Conservation (phyloP, 805 yeast species). For the Candida namnaoensis region DNA sequence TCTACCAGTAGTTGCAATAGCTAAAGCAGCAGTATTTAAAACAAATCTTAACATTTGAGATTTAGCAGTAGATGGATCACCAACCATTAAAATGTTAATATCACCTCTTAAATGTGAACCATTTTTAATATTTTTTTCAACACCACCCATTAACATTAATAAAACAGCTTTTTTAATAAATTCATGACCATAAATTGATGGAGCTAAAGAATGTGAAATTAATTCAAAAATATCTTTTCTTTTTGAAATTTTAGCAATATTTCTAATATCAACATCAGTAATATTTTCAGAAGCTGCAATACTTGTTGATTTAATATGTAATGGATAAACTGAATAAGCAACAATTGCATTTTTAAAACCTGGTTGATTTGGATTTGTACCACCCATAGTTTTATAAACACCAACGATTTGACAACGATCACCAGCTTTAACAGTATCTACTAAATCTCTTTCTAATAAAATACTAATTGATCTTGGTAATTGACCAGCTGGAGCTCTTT, state of each 20-base stretch:
- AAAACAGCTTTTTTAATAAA: constrained; percentile 86
- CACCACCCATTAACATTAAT: constrained; percentile 87
- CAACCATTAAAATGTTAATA: constrained; percentile 91
- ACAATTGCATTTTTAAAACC: constrained; percentile 77
- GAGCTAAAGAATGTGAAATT: constrained; percentile 83
- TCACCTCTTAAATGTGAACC: constrained; percentile 98
- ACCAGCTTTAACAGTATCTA: constrained; percentile 89
- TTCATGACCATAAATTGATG: constrained; percentile 91
- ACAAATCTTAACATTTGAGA: constrained; percentile 94
- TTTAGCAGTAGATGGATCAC: constrained; percentile 98
- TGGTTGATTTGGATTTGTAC: constrained; percentile 43
- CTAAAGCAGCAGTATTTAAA: constrained; percentile 87
- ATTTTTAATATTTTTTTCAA: constrained; percentile 85
- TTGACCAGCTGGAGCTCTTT: constrained; percentile 96
- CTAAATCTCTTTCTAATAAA: constrained; percentile 90
- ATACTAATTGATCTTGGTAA: constrained; percentile 90
- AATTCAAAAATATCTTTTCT: constrained; percentile 67
- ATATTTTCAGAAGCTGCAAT: constrained; percentile 63
- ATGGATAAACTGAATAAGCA: constrained; percentile 83
- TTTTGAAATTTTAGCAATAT: constrained; percentile 72
- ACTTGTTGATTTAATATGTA: constrained; percentile 83
- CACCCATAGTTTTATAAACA: constrained; percentile 86
- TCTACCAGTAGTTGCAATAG: constrained; percentile 97
- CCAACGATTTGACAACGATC: constrained; percentile 94
- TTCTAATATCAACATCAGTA: constrained; percentile 77